Conservation (phyloP, 176 grass and related monocot species). For the Sorghum bicolor region DNA sequence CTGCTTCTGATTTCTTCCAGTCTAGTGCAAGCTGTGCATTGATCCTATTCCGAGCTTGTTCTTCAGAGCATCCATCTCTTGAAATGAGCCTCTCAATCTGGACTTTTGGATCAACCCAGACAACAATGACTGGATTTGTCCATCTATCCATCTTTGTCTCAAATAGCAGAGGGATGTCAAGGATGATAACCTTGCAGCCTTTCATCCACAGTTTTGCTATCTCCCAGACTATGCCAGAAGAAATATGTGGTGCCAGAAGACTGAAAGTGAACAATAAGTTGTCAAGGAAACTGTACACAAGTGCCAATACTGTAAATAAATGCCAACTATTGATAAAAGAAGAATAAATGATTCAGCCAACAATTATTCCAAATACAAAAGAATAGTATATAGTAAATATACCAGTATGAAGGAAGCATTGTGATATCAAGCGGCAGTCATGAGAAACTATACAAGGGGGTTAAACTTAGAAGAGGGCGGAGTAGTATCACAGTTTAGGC, state of each 20-base stretch:
- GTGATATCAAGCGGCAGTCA: background rate
- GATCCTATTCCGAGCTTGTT: slow-evolving; percentile 68
- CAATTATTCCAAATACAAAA: background rate
- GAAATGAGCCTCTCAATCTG: slow-evolving; percentile 74
- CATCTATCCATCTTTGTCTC: slow-evolving; percentile 82
- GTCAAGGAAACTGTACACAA: background rate
- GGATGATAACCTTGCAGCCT: slow-evolving; percentile 64
- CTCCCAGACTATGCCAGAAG: slow-evolving; percentile 76
- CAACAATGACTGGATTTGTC: slow-evolving; percentile 70
- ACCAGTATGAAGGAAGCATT: background rate
- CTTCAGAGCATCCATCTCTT: slow-evolving; percentile 67
- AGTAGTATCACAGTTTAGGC: background rate
- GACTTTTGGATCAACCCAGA: slow-evolving; percentile 74
- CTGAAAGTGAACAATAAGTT: slow-evolving; percentile 37
- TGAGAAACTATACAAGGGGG: background rate
- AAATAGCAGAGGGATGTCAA: slow-evolving; percentile 81
- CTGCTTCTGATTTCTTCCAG: slow-evolving; percentile 65
- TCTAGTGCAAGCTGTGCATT: slow-evolving; percentile 62
- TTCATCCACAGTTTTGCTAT: slow-evolving; percentile 76
- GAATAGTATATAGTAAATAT: background rate
- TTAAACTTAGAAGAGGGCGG: background rate
- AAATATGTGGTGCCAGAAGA: slow-evolving; percentile 79
- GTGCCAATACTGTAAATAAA: background rate
- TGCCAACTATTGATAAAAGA: background rate
- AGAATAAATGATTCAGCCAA: background rate